phyloP scores from a whole-genome alignment of 306 rosid species.

The Glycine tomentella region DNA sequence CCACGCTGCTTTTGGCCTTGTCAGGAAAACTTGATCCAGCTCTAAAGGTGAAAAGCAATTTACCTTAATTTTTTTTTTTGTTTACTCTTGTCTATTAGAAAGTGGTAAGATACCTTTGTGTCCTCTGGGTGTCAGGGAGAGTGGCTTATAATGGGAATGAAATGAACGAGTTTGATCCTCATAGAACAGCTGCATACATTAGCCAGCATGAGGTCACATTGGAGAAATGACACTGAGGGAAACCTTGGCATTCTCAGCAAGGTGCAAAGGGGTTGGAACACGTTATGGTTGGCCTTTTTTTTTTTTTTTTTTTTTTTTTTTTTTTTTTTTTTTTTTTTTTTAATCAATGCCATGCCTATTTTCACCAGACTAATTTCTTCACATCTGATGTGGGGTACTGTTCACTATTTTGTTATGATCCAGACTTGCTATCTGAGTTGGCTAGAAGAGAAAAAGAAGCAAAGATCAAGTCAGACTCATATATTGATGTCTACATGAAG shows the following conservation, averaged over 20 bases:
- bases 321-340: too few relatives aligned
- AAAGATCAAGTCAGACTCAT: constrained; percentile 73
- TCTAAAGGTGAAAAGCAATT: constrained; percentile 58
- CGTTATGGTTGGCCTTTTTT: constrained; percentile 65
- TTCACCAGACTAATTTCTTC: not conserved
- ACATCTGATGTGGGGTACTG: constrained; percentile 12
- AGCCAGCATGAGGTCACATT: constrained; percentile 81
- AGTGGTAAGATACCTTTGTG: not conserved
- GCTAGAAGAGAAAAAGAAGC: constrained; percentile 81
- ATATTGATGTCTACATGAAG: constrained; percentile 94
- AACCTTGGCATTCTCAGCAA: constrained; percentile 83
- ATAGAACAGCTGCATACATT: constrained; percentile 88
- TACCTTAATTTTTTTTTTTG: not conserved
- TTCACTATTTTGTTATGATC: not conserved
- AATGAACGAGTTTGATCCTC: constrained; percentile 64
- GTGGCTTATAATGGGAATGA: constrained; percentile 63
- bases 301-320: too few relatives aligned
- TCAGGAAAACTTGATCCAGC: constrained; percentile 75
- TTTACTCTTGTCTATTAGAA: not conserved
- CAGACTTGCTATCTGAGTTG: constrained; percentile 73
- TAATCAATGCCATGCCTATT: not conserved
- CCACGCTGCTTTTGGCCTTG: constrained; percentile 74
- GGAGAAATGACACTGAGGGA: constrained; percentile 96
- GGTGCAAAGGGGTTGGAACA: constrained; percentile 85
- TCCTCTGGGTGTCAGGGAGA: constrained; percentile 49